These are phyloP conservation scores for Spathaspora gorwiae DNA, from an alignment of 805 yeast species.

Conservation along the genomic window DNA sequence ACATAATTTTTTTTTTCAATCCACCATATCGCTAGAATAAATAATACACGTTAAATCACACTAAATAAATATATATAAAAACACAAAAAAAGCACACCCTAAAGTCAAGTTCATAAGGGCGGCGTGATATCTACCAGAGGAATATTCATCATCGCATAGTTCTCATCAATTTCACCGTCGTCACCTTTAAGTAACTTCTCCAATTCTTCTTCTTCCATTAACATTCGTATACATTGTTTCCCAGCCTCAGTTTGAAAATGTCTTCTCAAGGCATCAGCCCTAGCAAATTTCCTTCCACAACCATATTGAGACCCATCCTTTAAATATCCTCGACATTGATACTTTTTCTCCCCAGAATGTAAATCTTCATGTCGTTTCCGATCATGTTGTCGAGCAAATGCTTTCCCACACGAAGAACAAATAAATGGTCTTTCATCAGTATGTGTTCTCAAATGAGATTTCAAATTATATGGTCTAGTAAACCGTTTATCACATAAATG, in stretches of 20 bases:
- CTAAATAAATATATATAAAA: not conserved
- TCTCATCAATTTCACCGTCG: conserved; percentile 28
- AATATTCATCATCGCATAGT: conserved; percentile 4
- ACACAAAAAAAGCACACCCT: conserved; percentile 1
- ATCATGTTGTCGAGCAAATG: conserved; percentile 53
- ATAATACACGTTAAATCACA: no score
- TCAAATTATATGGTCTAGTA: conserved; percentile 88
- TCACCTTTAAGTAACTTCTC: conserved; percentile 16
- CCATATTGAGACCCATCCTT: conserved; percentile 50
- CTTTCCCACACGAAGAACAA: conserved; percentile 72
- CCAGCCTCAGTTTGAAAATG: conserved; percentile 48
- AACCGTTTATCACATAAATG: conserved; percentile 80
- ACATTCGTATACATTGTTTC: conserved; percentile 35
- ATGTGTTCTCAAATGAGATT: conserved; percentile 88
- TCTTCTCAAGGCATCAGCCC: conserved; percentile 43
- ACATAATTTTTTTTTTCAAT: no score
- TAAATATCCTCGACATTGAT: conserved; percentile 63
- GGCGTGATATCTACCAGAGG: conserved; percentile 40
- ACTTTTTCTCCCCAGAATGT: conserved; percentile 73
- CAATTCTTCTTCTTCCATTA: conserved; percentile 38
- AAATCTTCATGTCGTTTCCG: conserved; percentile 46
- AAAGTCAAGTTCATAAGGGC: conserved; percentile 14
- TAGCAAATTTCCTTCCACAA: conserved; percentile 43
- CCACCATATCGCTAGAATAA: no score
- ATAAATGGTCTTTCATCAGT: conserved; percentile 77